Evolutionary conservation across 169 alveolate genomes (phyloP), one percentile per base, ranked within the genome.

Genomic region (Eimeria mitis): DNA sequence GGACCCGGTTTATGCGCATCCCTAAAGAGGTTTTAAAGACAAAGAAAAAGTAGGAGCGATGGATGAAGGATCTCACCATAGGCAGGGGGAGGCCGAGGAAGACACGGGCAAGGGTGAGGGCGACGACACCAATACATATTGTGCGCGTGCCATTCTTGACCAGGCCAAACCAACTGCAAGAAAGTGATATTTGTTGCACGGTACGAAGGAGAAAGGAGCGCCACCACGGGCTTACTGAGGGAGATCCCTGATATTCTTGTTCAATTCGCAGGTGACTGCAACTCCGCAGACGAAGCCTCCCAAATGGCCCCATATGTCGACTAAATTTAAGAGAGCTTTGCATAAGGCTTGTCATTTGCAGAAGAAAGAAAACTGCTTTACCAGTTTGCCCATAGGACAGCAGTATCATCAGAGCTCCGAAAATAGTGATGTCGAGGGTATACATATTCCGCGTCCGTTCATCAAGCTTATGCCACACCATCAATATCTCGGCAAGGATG

Each of bases 251-350:
- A 75, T 61, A 25, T 89, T 61, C 78, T 75, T 89, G 88, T 89
- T 73, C 76, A 73, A 89, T 63, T 89, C 78, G 68, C 95, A 89
- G 65, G 88, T 78, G 61, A 89, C 42, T 73, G 95, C 95, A 23
- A 89, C 63, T 40, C 95, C 95, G 78, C 89, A 76, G 79, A 89
- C 79, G 95, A 89, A 89, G 65, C 95, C 95, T 89, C 95, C 95
- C 83, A 89, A 31, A 59, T 89, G 95, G 68, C 95, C 95, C 73
- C 76, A 89, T 31, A 75, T 75, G 71, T 89, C 95, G 16, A 89
- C 95, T 89, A 40, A 0, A 75, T 42, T 19, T 19, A 34, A 42
- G 31, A 25, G 8, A 44, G 63, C 44, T 63, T 42, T 59, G 83
- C 37, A 40, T 63, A n/a, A 37, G 9, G 13, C 49, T 16, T 34